Conservation (phyloP, 805 yeast species). For the Kockiozyma suomiensis region DNA sequence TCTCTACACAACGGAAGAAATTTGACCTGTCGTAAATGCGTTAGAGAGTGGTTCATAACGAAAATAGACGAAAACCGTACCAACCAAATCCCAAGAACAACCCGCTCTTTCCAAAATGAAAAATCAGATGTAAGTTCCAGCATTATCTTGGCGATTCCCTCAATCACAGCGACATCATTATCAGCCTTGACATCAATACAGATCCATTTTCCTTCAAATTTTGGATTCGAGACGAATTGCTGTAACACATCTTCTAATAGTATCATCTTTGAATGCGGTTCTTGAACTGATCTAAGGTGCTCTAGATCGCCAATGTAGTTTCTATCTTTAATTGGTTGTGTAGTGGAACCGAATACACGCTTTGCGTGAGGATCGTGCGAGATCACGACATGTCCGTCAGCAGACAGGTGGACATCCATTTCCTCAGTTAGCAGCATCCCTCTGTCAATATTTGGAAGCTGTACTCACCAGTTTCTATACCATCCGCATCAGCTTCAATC, state of each 20-base stretch:
- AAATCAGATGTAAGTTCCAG: slow-evolving; percentile 45
- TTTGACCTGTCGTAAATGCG: slow-evolving; percentile 5
- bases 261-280: slow-evolving; percentile 33
- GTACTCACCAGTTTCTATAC: slow-evolving; percentile 50
- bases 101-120: slow-evolving; percentile 49
- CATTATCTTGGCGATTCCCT: slow-evolving; percentile 20
- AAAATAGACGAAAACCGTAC: slow-evolving; percentile 39
- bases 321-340: slow-evolving; percentile 46
- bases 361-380: slow-evolving; percentile 57
- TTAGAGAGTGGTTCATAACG: not conserved
- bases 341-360: slow-evolving; percentile 49
- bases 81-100: slow-evolving; percentile 59
- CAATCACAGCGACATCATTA: slow-evolving; percentile 25
- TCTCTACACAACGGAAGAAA: slow-evolving; percentile 36
- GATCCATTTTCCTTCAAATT: slow-evolving; percentile 27
- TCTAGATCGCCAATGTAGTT: slow-evolving; percentile 45
- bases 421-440: not conserved
- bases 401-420: slow-evolving; percentile 52
- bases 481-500: slow-evolving; percentile 49
- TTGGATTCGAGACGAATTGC: slow-evolving; percentile 9
- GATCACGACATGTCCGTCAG: slow-evolving; percentile 57
- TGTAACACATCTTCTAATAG: slow-evolving; percentile 25
- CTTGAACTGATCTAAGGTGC: slow-evolving; percentile 43
- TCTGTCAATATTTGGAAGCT: not conserved
- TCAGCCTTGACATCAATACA: slow-evolving; percentile 31